Base-by-base conservation (phyloP, 768 basidiomycete species). In the Tulasnella sp. region DNA sequence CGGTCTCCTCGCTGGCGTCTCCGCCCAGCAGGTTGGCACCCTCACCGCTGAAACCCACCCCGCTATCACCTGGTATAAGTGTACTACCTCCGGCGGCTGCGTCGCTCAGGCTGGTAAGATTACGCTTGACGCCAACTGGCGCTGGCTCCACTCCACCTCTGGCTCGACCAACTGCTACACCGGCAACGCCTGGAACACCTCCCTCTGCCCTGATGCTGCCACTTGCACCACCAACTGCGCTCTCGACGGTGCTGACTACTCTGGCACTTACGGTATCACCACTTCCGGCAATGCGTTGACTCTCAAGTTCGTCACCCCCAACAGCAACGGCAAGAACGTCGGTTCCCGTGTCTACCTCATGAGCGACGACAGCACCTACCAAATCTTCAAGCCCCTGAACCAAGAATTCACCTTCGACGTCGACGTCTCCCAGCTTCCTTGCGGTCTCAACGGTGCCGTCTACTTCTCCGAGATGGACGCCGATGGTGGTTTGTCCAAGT, bases 401-500 rank as follows among this genome's bases (percentile, higher is more conserved):
- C 84, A 86, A 80, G 88, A 89, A 82, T 88, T 89, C 83, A 85
- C 86, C 25, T 88, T 89, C 82, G 87, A 88, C 83, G 87, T 89
- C 81, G 88, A 89, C 81, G 84, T 89, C 74, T 87, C 87, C 77
- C 83, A 87, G 78, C 85, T 89, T 71, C 85, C 86, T 11, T 89
- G 88, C 79, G 88, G 88, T 77, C 84, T 90, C 79, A 90, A 90
- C 81, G 89, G 87, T 79, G 88, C 88, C 12, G 82, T 89, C 75
- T 89, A 89, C 84, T 88, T 89, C 82, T 82, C 84, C 72, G 85
- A 87, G 82, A 90, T 89, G 89, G 88, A 87, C 79, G 84, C 85
- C 17, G 87, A 89, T 79, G 88, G 88, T 83, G 88, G 87, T 42
- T 54, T 84, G 78, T 77, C 87, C 75, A 83, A 84, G 79, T 87